Evolutionary conservation across 371 early-diverging fungal genomes (phyloP).

Genomic region (Gilbertella persicaria): DNA sequence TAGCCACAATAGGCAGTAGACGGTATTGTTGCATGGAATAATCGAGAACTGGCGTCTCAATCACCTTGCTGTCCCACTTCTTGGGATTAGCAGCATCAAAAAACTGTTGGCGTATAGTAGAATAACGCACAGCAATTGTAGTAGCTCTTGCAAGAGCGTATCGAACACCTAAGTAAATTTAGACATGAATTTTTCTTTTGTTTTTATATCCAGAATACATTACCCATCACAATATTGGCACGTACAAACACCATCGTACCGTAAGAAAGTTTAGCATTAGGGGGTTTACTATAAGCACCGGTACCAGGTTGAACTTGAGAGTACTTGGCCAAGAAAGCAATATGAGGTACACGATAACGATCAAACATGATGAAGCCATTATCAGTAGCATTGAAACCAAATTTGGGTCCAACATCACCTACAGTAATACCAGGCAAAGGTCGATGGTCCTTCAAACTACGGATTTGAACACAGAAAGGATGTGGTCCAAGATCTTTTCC

Average conservation of each 20-base stretch:
- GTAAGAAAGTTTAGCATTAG: constrained; percentile 74
- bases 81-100: constrained; percentile 47
- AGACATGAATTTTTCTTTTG: too few species aligned
- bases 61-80: constrained; percentile 36
- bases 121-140: constrained; percentile 51
- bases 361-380: constrained; percentile 84
- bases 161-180: constrained; percentile 25
- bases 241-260: constrained; percentile 78
- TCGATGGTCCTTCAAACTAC: constrained; percentile 73
- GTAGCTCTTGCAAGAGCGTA: constrained; percentile 59
- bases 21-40: constrained; percentile 79
- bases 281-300: constrained; percentile 70
- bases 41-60: constrained; percentile 73
- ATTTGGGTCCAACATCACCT: constrained; percentile 90
- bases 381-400: constrained; percentile 81
- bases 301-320: constrained; percentile 66
- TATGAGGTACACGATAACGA: constrained; percentile 76
- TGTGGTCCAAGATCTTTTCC: constrained; percentile 84
- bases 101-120: constrained; percentile 52
- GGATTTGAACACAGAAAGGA: constrained; percentile 85
- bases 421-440: constrained; percentile 81
- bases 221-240: constrained; percentile 63
- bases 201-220: too few species aligned
- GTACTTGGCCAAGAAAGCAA: constrained; percentile 79
- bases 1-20: constrained; percentile 70